Evolutionary conservation across 176 grass and related monocot genomes (phyloP), one percentile per base, ranked within the genome.

Genomic region (Elaeis guineensis): DNA sequence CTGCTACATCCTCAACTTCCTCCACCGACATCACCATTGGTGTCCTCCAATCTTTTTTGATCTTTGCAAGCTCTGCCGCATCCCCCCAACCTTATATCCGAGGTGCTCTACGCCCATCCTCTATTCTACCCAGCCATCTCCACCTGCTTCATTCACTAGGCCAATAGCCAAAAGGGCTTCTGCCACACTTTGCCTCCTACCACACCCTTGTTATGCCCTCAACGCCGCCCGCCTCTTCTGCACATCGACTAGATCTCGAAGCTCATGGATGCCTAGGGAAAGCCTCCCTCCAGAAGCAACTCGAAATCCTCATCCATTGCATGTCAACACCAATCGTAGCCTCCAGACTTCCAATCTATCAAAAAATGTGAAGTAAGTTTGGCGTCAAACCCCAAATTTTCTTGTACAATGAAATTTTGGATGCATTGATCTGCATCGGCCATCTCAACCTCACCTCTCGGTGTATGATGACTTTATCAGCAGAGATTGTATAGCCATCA

Each of bases 121-220:
- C 65, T 78, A 0, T 66, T 73, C 1, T 69, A 72, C 5, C 86
- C 84, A 6, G 72, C 84, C 15, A 66, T 97, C 39, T 72, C 84
- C 63, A 72, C 80, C 17, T 84, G 81, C 5, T 97, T 97, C 83
- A 91, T 97, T 63, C 84, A 76, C 66, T 97, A 78, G 87, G 84
- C 84, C 1, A 80, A 75, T 3, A 77, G 77, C 52, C 84, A 97
- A 72, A 85, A 85, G 75, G 71, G 73, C 19, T 85, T 91, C 75
- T 78, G 78, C 57, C 87, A 87, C 55, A 73, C 76, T 35, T 97
- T 88, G 78, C 81, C 5, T 83, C 81, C 0, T 97, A 85, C 51
- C 82, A 97, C 52, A 81, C 84, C 19, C 82, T 87, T 16, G 84
- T 81, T 76, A 72, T 7, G 67, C 80, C 3, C 87, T 89, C 48